Evolutionary conservation across 2,329 filamentous ascomycete species (phyloP).

Genomic region (Fusarium dlaminii): DNA sequence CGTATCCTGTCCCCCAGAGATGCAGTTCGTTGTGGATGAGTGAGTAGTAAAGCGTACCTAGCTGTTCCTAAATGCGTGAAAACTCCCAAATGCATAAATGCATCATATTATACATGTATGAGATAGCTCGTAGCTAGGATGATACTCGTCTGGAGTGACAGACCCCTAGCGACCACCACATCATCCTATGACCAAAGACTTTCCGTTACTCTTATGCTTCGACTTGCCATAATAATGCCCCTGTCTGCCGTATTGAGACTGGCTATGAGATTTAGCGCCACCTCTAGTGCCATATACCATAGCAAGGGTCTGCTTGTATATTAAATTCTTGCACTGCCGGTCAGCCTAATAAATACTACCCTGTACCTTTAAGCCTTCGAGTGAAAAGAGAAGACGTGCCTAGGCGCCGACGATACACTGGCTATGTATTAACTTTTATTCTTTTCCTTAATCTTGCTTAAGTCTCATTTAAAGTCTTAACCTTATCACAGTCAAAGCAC

Average conservation of each 20-base stretch:
- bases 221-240: too few species aligned
- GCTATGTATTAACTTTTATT: accelerated
- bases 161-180: neutral
- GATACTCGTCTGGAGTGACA: neutral
- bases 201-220: accelerated
- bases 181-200: neutral
- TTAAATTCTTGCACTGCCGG: too few species aligned
- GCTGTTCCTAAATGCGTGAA: neutral
- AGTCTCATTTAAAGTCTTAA: neutral
- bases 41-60: neutral
- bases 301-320: too few species aligned
- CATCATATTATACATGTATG: accelerated
- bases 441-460: neutral
- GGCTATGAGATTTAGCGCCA: too few species aligned
- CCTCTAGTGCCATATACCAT: too few species aligned
- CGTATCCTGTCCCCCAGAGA: too few species aligned
- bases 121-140: accelerated
- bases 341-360: neutral
- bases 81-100: too few species aligned
- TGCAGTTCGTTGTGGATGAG: too few species aligned
- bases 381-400: too few species aligned
- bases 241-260: too few species aligned
- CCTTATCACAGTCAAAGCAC: accelerated
- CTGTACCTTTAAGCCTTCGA: accelerated
- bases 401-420: neutral